Percentiles rank a stretch among this genome's conserved stretches.
Evolutionary conservation across 148 eudicot species (phyloP).

Genomic region (Silene conica): DNA sequence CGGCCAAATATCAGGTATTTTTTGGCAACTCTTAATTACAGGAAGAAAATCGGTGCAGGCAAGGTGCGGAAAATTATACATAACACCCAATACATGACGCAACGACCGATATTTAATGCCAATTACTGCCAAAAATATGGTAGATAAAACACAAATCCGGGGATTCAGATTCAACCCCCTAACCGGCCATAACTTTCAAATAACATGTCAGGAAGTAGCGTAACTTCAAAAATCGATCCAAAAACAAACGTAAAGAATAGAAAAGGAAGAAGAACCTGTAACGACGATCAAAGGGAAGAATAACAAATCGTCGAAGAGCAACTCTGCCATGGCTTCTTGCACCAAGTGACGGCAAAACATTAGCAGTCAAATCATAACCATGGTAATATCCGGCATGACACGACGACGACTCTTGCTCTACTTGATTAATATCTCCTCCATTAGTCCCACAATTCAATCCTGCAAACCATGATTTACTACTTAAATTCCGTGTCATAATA

Average conservation of each 20-base stretch:
- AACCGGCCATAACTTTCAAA: too few relatives aligned
- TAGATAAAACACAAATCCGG: too few relatives aligned
- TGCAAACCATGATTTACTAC: slow-evolving; percentile 5
- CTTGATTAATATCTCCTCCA: neutral
- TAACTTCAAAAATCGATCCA: neutral
- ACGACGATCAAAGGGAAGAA: slow-evolving; percentile 58
- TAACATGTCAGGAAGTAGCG: too few relatives aligned
- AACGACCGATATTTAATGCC: too few relatives aligned
- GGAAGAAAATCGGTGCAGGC: too few relatives aligned
- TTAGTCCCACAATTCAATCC: slow-evolving; percentile 10
- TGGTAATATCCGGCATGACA: slow-evolving; percentile 14
- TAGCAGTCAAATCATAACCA: slow-evolving; percentile 30
- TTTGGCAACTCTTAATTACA: too few relatives aligned
- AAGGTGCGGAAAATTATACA: too few relatives aligned
- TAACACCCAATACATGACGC: too few relatives aligned
- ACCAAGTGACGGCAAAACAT: slow-evolving; percentile 72
- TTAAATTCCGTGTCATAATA: neutral
- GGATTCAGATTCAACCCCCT: too few relatives aligned
- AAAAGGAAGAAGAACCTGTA: slow-evolving; percentile 42
- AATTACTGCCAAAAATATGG: too few relatives aligned
- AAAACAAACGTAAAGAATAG: neutral
- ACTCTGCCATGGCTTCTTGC: slow-evolving; percentile 49
- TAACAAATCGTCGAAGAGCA: slow-evolving; percentile 35
- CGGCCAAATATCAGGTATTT: too few relatives aligned
- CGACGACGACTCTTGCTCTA: slow-evolving; percentile 2